phyloP scores from a whole-genome alignment of 768 basidiomycete genomes.

The Brasilioporus rufonigricans region DNA sequence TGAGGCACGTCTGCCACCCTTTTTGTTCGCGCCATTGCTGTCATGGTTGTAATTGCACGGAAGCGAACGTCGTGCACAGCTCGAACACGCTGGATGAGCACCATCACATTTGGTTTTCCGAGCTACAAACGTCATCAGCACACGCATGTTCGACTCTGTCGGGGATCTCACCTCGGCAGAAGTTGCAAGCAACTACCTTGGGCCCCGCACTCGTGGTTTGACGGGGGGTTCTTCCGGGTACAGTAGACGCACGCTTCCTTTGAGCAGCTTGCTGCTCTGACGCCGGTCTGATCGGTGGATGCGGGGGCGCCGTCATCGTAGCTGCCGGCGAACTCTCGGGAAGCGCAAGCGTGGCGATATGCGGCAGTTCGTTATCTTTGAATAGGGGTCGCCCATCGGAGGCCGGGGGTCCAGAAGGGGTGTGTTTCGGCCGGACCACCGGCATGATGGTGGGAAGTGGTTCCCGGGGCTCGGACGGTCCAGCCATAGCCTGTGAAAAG shows the following conservation, averaged over 20 bases:
- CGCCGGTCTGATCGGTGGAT: constrained; percentile 64
- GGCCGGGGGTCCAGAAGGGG: constrained; percentile 18
- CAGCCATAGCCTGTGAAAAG: constrained; percentile 30
- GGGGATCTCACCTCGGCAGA: constrained; percentile 69
- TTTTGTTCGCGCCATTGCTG: constrained; percentile 32
- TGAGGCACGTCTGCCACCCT: constrained; percentile 51
- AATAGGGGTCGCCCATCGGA: constrained; percentile 45
- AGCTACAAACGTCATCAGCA: constrained; percentile 40
- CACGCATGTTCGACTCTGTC: constrained; percentile 4
- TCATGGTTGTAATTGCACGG: constrained; percentile 83
- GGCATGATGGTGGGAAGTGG: constrained; percentile 39
- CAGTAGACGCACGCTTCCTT: constrained; percentile 67
- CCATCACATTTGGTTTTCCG: constrained; percentile 91
- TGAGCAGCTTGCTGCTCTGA: constrained; percentile 66
- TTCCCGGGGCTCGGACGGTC: constrained; percentile 46
- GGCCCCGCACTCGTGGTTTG: constrained; percentile 68
- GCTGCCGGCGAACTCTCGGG: constrained; percentile 54
- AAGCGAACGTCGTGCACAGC: constrained; percentile 74
- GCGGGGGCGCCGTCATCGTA: constrained; percentile 60
- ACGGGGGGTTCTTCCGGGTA: constrained; percentile 60
- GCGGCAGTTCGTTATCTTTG: constrained; percentile 64
- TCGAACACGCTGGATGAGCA: constrained; percentile 79
- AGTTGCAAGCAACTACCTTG: constrained; percentile 87
- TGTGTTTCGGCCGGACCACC: constrained; percentile 30
- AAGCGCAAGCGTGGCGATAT: constrained; percentile 67